Base-by-base conservation (phyloP, 768 basidiomycete species). In the Russula abietina region DNA sequence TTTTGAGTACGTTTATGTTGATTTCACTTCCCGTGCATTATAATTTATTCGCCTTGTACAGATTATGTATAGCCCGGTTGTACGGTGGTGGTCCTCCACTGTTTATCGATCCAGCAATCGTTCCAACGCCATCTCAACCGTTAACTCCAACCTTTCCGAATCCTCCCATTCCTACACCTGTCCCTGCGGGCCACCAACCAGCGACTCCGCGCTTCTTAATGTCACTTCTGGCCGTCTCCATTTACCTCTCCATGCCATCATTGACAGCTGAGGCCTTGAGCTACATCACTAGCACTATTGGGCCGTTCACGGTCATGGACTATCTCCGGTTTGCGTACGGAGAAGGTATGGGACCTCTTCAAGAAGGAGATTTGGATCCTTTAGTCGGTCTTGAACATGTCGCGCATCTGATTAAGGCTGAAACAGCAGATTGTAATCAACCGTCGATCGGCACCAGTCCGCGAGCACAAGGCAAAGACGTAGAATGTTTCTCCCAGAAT, bases 241-340 rank as follows among this genome's bases (percentile, higher is more conserved):
- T 91, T 24, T 97, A 91, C 73, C 84, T 98, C 24, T 90, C 88
- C 33, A 87, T 94, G 19, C 88, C 91, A 0, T 79, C 84, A 5
- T 72, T 93, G 22, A 84, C 89, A 11, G 83, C 88, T 0, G 85
- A 91, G 65, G 87, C 91, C 0, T 78, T 95, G n/a, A 76, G 81
- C 1, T 75, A 82, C 48, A 81, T 96, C 32, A 75, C 93, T 45
- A 80, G 77, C 59, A 89, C 89, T 2, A 78, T 96, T 38, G 87
- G 91, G 3, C 93, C 94, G 0, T 80, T 80, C 59, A 95, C 93
- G 0, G 83, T 88, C 52, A 69, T 84, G 2, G 80, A 80, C 7
- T 97, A 95, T 73, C 82, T 97, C 49, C 78, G 82, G 51, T 97
- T 96, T 73, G 88, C 94, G 2, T 79, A 86, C 7, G 94, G 93